Conservation (phyloP, 768 basidiomycete species). For the Pholiota molesta region DNA sequence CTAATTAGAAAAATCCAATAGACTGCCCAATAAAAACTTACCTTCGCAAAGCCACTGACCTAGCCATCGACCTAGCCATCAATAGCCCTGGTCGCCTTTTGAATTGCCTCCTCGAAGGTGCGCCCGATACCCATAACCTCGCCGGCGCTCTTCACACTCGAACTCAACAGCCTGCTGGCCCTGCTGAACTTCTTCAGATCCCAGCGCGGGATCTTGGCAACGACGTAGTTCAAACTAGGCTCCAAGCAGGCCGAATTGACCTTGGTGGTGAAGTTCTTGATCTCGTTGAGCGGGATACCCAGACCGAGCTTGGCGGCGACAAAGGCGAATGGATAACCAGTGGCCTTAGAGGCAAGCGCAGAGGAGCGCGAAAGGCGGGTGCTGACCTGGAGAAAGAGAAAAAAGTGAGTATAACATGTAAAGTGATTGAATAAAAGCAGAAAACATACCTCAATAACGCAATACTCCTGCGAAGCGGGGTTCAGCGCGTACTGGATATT, state of each 20-base stretch:
- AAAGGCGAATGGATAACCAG: conserved; percentile 97
- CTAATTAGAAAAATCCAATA: not conserved
- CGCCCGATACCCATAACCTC: conserved; percentile 99
- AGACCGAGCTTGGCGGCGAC: conserved; percentile 98
- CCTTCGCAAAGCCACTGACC: conserved; percentile 91
- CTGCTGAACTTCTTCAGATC: conserved; percentile 98
- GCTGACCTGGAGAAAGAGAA: conserved; percentile 56
- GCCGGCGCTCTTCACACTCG: conserved; percentile 98
- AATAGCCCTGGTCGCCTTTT: conserved; percentile 96
- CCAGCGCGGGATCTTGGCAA: conserved; percentile 99
- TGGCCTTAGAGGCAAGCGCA: conserved; percentile 96
- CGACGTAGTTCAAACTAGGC: conserved; percentile 94
- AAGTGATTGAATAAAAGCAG: not conserved
- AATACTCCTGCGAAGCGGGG: conserved; percentile 93
- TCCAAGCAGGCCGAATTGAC: conserved; percentile 98
- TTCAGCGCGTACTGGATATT: conserved; percentile 99
- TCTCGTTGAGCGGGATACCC: conserved; percentile 95
- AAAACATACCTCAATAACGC: conserved; percentile 86
- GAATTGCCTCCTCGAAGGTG: conserved; percentile 98
- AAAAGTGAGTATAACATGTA: conserved; percentile 1
- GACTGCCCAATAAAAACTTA: conserved; percentile 21
- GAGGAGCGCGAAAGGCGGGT: conserved; percentile 98
- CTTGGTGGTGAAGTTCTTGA: conserved; percentile 97
- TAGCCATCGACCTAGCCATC: conserved; percentile 97
- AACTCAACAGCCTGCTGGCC: conserved; percentile 88